Percentiles rank a stretch among this genome's conserved stretches.
Conservation (phyloP, 176 grass and related monocot genomes). For the Carex pumila region DNA sequence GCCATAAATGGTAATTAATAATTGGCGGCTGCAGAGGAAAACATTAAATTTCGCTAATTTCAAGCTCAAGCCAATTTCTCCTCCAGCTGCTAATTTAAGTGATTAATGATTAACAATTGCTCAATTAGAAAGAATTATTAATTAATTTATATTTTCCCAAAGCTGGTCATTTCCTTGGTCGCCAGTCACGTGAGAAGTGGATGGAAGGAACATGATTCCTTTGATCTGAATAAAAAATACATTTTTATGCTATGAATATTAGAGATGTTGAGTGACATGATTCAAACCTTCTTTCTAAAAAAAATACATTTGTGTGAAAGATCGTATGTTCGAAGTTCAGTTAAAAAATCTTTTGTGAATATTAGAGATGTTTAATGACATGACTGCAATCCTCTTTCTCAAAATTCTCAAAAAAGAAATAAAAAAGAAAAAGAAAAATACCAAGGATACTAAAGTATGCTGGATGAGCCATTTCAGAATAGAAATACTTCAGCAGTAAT, state of each 20-base stretch:
- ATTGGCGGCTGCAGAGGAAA: constrained; percentile 5
- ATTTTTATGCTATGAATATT: neutral
- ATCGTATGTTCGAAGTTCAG: too few species aligned
- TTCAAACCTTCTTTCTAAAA: too few species aligned
- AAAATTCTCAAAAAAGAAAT: too few species aligned
- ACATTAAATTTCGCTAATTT: constrained; percentile 25
- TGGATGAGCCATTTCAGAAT: neutral
- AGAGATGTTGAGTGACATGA: too few species aligned
- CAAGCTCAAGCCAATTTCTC: constrained; percentile 40
- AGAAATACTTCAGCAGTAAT: neutral
- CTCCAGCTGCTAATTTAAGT: constrained; percentile 37
- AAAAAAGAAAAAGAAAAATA: too few species aligned
- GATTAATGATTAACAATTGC: constrained; percentile 26
- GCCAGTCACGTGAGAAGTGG: neutral
- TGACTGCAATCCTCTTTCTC: too few species aligned
- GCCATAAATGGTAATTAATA: constrained; percentile 15
- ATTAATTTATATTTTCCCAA: constrained; percentile 11
- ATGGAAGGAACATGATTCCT: neutral
- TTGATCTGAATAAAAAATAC: too few species aligned
- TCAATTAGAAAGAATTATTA: neutral
- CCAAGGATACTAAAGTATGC: neutral
- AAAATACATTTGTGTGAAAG: too few species aligned
- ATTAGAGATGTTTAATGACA: too few species aligned
- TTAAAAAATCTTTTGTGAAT: too few species aligned
- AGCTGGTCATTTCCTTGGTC: neutral